Base-by-base conservation (phyloP, 1,284 basidiomycete species). In the Waitea zeae region DNA sequence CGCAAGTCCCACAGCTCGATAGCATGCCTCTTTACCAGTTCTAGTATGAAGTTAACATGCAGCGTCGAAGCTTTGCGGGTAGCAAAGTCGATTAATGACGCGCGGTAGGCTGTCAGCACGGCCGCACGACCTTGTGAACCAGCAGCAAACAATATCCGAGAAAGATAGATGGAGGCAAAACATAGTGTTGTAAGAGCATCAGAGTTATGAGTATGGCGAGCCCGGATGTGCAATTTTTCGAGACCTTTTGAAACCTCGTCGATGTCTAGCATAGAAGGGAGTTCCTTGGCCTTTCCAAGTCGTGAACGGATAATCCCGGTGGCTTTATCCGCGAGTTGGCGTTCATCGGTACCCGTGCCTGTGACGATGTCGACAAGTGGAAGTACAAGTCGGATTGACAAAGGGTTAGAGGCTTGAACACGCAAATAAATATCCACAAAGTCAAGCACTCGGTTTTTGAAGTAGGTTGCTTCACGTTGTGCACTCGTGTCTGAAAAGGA, bases 401-500 rank as follows among this genome's bases (percentile, higher is more conserved):
- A 61, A 1, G 74, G 61, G 49, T 64, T 87, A 15, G 70, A 59
- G 1, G 78, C 63, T 47, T 90, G 81, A 44, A 73, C 79, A 48
- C 72, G 79, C 39, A 83, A 59, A 55, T 76, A 92, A 15, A 70
- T 72, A 40, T 95, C 90, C 36, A 95, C 67, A 12, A 97, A 70
- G 53, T 96, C 92, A 9, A 97, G 74, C 18, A 95, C 79, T 20
- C 90, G 78, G 54, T 86, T 90, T 56, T 95, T 95, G 70, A 95
- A 92, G 51, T 92, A 80, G 4, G 84, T 80, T 1, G 86, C 83
- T 57, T 90, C 81, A 33, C 83, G 66, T 47, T 86, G 79, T 7
- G 64, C 73, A 43, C 72, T 68, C 26, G 70, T 54, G 36, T 63
- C 78, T 74, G 40, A 6, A 18, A 15, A 26, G 7, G n/a, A 26